Base-by-base conservation (phyloP, 2,329 filamentous ascomycete genomes). In the Emmonsiellopsis sp. region DNA sequence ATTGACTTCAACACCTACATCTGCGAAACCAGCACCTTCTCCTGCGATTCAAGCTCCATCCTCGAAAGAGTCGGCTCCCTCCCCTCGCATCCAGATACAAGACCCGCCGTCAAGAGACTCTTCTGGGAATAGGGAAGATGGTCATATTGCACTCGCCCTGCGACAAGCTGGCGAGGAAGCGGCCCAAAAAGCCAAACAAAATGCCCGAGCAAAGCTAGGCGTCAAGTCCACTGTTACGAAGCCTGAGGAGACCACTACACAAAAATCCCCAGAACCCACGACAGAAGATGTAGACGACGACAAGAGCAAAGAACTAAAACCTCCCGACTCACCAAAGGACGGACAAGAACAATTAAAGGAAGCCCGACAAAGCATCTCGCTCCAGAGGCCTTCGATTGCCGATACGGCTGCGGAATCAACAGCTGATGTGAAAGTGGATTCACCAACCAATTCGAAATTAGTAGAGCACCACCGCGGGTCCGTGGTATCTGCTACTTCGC, bases 121-220 rank as follows among this genome's bases (percentile, higher is more conserved):
- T 5, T 65, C 68, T 35, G 58, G 57, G 2, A 65, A 68, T 43
- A 63, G 61, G 16, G 66, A 64, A 51, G 69, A 73, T 30, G 63
- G 68, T 6, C 65, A 64, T 2, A 63, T 71, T n/a, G 67, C 70
- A 1, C 56, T 70, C 8, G 68, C 73, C 1, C 58, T 76, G 51
- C 66, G 73, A 48, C 73, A 75, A 60, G 72, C 73, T 1, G 69
- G 73, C 41, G 67, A 69, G 38, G 64, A 72, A 49, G 56, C 57
- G 53, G 70, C 69, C 38, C 68, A 69, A 11, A 62, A 65, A 37
- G 70, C 69, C 2, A 71, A 70, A 50, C 63, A 67, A 26, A 63
- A 59, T 16, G 51, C 60, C 6, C 50, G 48, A 20, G 38, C 55
- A 15, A 61, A 59, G 35, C 51, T 58, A 20, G 54, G 52, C 8